These are phyloP conservation scores for Wolfiporia cocos DNA, from an alignment of 1,284 basidiomycete genomes.

Conservation along the genomic window DNA sequence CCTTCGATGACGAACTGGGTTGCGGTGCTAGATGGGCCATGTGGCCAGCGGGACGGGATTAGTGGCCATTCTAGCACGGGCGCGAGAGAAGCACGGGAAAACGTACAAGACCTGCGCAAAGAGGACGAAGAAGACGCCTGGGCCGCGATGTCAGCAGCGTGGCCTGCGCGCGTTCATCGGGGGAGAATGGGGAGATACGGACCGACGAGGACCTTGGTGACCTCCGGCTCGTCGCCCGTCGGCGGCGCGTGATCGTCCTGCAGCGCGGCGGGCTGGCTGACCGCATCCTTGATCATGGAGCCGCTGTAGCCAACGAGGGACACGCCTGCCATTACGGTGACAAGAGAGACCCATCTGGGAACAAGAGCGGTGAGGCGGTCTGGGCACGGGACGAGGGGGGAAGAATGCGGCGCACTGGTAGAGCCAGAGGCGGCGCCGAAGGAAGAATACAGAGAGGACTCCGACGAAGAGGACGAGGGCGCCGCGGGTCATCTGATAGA, in stretches of 20 bases:
- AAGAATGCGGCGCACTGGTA: conserved; percentile 51
- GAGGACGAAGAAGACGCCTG: conserved; percentile 86
- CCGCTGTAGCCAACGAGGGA: conserved; percentile 90
- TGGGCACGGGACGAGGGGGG: neutral
- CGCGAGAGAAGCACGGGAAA: conserved; percentile 7
- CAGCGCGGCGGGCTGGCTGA: conserved; percentile 36
- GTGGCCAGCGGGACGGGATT: conserved; percentile 5
- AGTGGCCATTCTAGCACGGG: conserved; percentile 4
- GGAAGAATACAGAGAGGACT: conserved; percentile 87
- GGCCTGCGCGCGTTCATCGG: neutral
- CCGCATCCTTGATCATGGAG: conserved; percentile 73
- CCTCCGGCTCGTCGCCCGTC: conserved; percentile 48
- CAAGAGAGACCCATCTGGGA: conserved; percentile 81
- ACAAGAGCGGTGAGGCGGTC: conserved; percentile 11
- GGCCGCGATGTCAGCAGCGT: conserved; percentile 11
- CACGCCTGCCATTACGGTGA: conserved; percentile 90
- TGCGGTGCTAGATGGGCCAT: conserved; percentile 56
- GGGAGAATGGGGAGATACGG: conserved; percentile 11
- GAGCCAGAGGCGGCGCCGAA: conserved; percentile 73
- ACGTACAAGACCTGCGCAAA: conserved; percentile 96
- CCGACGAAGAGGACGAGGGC: conserved; percentile 97
- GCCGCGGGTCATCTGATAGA: conserved; percentile 98
- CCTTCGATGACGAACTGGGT: conserved; percentile 95
- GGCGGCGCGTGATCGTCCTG: conserved; percentile 23
- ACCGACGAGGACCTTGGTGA: conserved; percentile 66